Evolutionary conservation across 2,329 filamentous ascomycete genomes (phyloP), one percentile per base, ranked within the genome.

Genomic region (Fusarium sacchari): DNA sequence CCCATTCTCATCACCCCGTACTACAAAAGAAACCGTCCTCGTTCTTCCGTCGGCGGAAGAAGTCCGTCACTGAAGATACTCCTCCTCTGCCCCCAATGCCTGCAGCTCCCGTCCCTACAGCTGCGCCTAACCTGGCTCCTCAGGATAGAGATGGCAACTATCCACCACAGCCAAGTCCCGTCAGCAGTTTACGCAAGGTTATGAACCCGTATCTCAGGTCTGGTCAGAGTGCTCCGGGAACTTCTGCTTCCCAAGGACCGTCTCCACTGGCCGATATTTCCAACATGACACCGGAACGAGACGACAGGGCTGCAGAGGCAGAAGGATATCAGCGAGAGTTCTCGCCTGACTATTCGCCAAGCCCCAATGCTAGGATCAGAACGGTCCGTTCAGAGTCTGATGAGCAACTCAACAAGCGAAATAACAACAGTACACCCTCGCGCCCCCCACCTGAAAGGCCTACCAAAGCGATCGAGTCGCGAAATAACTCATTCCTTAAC

Each of bases 31-130:
- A 98, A 82, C 90, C 94, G 8, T 97, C 96, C 2, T 96, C 94
- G 1, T 98, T 99, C 84, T 98, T 98, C 84, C 90, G 96, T 71
- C 89, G 96, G 67, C 90, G 95, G 72, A 98, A 98, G 88, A 97
- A 96, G 88, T 97, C 95, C 10, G 83, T 94, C 39, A 89, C 90
- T 20, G 95, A 97, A 71, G 87, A 89, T 28, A 88, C 88, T 43
- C 90, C 92, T 39, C 90, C 92, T 14, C 82, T 91, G 36, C 88
- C 88, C 2, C 76, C 82, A 37, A 87, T 81, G 67, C 86, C 80
- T 68, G 84, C 82, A 76, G 82, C 83, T 12, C 82, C 84, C 3
- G 73, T 85, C 57, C 82, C 85, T 28, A 76, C 80, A 34, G 74
- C 83, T 46, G 78, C 82, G 14, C 78, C 82, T 7, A 76, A 83